These are phyloP conservation scores for Fusarium abutilonis DNA, from an alignment of 2,329 filamentous ascomycete species.

Conservation along the genomic window DNA sequence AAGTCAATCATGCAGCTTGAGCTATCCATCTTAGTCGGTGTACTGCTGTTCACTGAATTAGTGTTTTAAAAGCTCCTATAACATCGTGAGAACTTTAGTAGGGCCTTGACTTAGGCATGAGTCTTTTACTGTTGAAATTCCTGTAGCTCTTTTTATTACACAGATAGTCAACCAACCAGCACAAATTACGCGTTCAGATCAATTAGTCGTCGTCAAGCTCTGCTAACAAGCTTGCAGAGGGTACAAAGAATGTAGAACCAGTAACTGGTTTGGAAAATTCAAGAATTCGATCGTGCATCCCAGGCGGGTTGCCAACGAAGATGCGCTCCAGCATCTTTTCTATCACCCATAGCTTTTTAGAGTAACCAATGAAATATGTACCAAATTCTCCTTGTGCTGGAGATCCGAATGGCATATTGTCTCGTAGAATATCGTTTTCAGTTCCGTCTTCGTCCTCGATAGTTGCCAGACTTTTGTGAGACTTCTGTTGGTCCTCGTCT, in stretches of 20 bases:
- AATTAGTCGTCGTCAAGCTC: conserved; percentile 14
- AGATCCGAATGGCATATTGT: conserved; percentile 70
- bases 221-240: conserved; percentile 40
- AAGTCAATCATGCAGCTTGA: too few relatives aligned
- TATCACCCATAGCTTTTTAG: conserved; percentile 63
- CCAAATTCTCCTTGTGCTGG: conserved; percentile 62
- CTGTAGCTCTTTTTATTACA: too few relatives aligned
- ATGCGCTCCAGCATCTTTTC: conserved; percentile 68
- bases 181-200: too few relatives aligned
- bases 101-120: too few relatives aligned
- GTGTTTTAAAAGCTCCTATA: too few relatives aligned
- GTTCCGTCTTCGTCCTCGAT: conserved; percentile 61
- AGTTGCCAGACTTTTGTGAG: conserved; percentile 65
- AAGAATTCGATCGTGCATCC: conserved; percentile 64
- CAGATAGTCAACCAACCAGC: too few relatives aligned
- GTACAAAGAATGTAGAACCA: conserved; percentile 64
- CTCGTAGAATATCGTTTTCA: conserved; percentile 64
- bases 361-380: conserved; percentile 68
- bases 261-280: conserved; percentile 65
- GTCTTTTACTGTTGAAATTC: too few relatives aligned
- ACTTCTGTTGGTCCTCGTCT: conserved; percentile 57
- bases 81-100: too few relatives aligned
- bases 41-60: too few relatives aligned
- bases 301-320: conserved; percentile 64
- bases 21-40: too few relatives aligned